Evolutionary conservation across 352 stramenopile genomes (phyloP).

Genomic region (Saprolegnia diclina): DNA sequence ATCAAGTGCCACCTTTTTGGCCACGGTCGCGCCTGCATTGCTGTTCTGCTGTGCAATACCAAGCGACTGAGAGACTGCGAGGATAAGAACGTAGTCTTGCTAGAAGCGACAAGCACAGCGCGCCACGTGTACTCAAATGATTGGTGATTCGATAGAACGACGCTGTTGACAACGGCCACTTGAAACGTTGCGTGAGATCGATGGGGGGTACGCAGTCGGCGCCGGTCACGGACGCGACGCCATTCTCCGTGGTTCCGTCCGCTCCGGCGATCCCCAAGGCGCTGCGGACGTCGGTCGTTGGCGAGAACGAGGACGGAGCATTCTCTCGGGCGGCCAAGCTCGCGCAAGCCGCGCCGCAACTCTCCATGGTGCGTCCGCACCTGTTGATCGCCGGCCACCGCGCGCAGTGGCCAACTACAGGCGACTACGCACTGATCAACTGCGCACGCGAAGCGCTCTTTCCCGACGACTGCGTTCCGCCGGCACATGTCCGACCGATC

Average conservation of each 20-base stretch:
- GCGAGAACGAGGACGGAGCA: background rate
- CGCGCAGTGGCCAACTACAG: background rate
- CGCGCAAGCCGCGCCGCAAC: background rate
- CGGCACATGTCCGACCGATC: background rate
- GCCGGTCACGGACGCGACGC: background rate
- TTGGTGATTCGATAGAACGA: no score
- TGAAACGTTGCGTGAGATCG: no score
- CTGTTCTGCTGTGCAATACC: no score
- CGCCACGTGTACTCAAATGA: no score
- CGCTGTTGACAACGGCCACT: no score
- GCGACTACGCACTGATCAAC: background rate
- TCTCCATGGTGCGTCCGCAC: background rate
- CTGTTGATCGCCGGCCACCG: constrained; percentile 15
- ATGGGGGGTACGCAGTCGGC: background rate
- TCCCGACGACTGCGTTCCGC: background rate
- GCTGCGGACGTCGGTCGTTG: background rate
- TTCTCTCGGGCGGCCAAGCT: background rate
- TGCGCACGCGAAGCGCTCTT: constrained; percentile 10
- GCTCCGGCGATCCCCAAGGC: background rate
- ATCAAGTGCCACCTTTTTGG: background rate
- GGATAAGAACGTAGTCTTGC: no score
- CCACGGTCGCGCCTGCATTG: background rate
- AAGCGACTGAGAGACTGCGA: no score
- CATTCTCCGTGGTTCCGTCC: constrained; percentile 12
- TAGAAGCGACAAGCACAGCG: no score